Evolutionary conservation across 106 monocot species (phyloP).

Genomic region (Dendrobium huoshanense): DNA sequence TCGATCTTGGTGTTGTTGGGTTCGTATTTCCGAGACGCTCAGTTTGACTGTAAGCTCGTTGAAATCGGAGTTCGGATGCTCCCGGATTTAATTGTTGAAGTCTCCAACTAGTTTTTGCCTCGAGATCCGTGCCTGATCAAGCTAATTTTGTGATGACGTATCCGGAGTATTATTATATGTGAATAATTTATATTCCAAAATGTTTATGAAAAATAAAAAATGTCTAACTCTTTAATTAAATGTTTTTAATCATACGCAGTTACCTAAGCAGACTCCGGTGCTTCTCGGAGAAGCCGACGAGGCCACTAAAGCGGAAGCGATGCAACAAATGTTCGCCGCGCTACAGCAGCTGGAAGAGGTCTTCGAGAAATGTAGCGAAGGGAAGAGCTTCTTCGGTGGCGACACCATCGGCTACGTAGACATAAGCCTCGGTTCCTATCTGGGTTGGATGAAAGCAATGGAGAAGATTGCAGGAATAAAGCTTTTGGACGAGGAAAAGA

Average conservation of each 20-base stretch:
- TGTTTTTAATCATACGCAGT: background rate
- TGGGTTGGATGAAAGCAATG: constrained; percentile 23
- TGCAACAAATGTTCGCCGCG: constrained; percentile 3
- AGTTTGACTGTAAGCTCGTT: too few relatives aligned
- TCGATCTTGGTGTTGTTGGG: too few relatives aligned
- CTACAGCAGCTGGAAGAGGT: constrained; percentile 32
- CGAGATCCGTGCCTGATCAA: too few relatives aligned
- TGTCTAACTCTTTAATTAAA: too few relatives aligned
- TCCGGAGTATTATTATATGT: too few relatives aligned
- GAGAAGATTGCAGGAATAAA: constrained; percentile 15
- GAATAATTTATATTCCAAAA: too few relatives aligned
- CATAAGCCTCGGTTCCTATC: constrained; percentile 26
- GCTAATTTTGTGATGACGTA: too few relatives aligned
- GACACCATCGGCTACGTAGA: constrained; percentile 43
- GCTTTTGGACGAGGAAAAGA: constrained; percentile 21
- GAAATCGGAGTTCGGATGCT: too few relatives aligned
- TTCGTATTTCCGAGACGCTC: too few relatives aligned
- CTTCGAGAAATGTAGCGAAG: constrained; percentile 35
- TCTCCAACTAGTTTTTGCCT: too few relatives aligned
- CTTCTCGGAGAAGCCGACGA: background rate
- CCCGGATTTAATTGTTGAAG: too few relatives aligned
- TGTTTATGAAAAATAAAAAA: too few relatives aligned
- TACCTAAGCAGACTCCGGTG: background rate
- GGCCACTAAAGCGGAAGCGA: constrained; percentile 12
- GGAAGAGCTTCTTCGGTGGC: constrained; percentile 36